phyloP scores from a whole-genome alignment of 768 basidiomycete genomes.

The Russula brevipes region DNA sequence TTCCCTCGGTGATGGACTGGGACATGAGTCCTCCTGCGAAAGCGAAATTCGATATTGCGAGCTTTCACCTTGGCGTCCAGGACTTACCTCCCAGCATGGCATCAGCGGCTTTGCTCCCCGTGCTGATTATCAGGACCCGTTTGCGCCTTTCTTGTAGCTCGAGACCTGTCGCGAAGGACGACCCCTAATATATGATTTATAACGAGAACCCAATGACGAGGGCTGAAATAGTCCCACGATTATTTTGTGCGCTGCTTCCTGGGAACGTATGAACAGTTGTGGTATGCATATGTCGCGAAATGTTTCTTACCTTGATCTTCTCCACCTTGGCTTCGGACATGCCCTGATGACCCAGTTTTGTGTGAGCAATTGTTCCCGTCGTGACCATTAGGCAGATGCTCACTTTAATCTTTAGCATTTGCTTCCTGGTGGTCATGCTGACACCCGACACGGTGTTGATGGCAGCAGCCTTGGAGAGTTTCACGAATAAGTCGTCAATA shows the following conservation, averaged over 20 bases:
- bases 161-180: conserved; percentile 86
- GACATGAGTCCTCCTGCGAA: conserved; percentile 77
- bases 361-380: background rate
- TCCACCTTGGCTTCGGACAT: conserved; percentile 97
- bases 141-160: conserved; percentile 86
- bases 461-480: conserved; percentile 53
- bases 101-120: conserved; percentile 90
- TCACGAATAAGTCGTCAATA: conserved; percentile 13
- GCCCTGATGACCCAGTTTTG: conserved; percentile 46
- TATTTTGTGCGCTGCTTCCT: conserved; percentile 91
- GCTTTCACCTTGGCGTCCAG: background rate
- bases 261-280: background rate
- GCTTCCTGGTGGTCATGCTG: conserved; percentile 85
- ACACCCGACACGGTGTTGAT: conserved; percentile 85
- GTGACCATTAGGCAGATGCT: background rate
- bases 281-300: conserved; percentile 13
- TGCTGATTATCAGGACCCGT: conserved; percentile 77
- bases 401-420: conserved; percentile 92
- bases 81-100: conserved; percentile 74
- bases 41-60: background rate
- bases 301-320: conserved; percentile 71
- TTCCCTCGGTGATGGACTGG: conserved; percentile 90
- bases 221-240: conserved; percentile 42
- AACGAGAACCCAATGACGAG: background rate
- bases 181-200: conserved; percentile 50